phyloP scores from a whole-genome alignment of 2,329 filamentous ascomycete species.

The Colletotrichum musae region DNA sequence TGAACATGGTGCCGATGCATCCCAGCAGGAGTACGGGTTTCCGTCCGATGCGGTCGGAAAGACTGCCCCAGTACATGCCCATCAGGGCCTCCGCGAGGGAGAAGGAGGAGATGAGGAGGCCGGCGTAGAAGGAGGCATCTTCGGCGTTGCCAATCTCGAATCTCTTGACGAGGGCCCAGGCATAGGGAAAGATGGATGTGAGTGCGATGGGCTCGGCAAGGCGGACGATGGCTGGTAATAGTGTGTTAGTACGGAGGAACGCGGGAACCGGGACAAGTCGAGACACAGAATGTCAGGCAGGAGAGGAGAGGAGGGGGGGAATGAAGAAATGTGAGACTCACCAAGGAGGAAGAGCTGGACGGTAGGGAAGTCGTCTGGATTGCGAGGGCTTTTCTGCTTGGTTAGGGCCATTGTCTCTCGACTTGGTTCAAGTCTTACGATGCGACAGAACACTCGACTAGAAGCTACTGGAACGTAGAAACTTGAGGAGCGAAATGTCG shows the following conservation, averaged over 20 bases:
- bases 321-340: slow-evolving; percentile 59
- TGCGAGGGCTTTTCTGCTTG: slow-evolving; percentile 65
- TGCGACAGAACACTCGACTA: slow-evolving; percentile 53
- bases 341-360: slow-evolving; percentile 88
- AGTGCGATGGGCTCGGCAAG: slow-evolving; percentile 93
- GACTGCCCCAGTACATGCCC: slow-evolving; percentile 88
- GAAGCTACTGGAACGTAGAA: slow-evolving; percentile 34
- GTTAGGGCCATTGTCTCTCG: slow-evolving; percentile 66
- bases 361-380: slow-evolving; percentile 83
- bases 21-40: slow-evolving; percentile 89
- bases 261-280: slow-evolving; percentile 1
- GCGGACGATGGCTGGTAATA: slow-evolving; percentile 82
- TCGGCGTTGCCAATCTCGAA: slow-evolving; percentile 79
- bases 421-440: slow-evolving; percentile 61
- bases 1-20: slow-evolving; percentile 85
- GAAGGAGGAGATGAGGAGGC: slow-evolving; percentile 89
- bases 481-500: slow-evolving; percentile 41
- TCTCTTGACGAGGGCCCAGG: slow-evolving; percentile 85
- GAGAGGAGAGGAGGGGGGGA: too few relatives aligned
- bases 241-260: slow-evolving; percentile 40
- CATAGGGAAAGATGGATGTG: slow-evolving; percentile 94
- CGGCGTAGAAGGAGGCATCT: slow-evolving; percentile 90
- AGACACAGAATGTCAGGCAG: slow-evolving; percentile 11
- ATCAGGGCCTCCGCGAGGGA: slow-evolving; percentile 86
- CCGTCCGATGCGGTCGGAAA: slow-evolving; percentile 86